Percentiles rank a stretch among this genome's conserved stretches.
Evolutionary conservation across 2,329 filamentous ascomycete species (phyloP).

Genomic region (Dothideomycetes sp.): DNA sequence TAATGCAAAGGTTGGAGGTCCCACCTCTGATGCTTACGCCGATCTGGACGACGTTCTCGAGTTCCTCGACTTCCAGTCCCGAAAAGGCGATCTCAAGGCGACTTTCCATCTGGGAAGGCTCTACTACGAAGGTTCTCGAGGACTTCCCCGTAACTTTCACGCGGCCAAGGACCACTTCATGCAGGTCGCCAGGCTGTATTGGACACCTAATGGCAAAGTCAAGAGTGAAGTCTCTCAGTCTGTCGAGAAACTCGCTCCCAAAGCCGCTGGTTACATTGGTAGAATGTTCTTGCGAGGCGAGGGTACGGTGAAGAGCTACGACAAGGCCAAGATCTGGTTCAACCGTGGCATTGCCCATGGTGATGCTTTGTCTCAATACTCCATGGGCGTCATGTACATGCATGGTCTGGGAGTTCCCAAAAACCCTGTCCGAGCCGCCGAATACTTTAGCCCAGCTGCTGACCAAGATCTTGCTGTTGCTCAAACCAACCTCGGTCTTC

Average conservation of each 20-base stretch:
- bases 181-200: constrained; percentile 69
- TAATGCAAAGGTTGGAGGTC: constrained; percentile 65
- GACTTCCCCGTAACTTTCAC: constrained; percentile 62
- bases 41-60: constrained; percentile 90
- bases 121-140: constrained; percentile 78
- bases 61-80: constrained; percentile 80
- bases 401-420: constrained; percentile 64
- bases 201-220: constrained; percentile 63
- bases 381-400: constrained; percentile 73
- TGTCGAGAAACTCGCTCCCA: constrained; percentile 70
- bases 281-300: constrained; percentile 86
- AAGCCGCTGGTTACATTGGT: constrained; percentile 78
- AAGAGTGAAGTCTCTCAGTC: constrained; percentile 59
- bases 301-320: constrained; percentile 68
- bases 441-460: constrained; percentile 68
- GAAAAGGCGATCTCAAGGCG: constrained; percentile 81
- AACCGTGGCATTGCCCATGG: constrained; percentile 64
- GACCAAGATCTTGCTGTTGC: constrained; percentile 73
- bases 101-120: constrained; percentile 78
- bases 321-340: constrained; percentile 73
- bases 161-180: constrained; percentile 74
- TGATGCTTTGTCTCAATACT: constrained; percentile 77
- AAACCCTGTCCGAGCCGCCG: constrained; percentile 62
- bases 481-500: constrained; percentile 70
- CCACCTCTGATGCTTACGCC: constrained; percentile 71